phyloP scores from a whole-genome alignment of 371 early-diverging fungal species.

The Cokeromyces recurvatus region DNA sequence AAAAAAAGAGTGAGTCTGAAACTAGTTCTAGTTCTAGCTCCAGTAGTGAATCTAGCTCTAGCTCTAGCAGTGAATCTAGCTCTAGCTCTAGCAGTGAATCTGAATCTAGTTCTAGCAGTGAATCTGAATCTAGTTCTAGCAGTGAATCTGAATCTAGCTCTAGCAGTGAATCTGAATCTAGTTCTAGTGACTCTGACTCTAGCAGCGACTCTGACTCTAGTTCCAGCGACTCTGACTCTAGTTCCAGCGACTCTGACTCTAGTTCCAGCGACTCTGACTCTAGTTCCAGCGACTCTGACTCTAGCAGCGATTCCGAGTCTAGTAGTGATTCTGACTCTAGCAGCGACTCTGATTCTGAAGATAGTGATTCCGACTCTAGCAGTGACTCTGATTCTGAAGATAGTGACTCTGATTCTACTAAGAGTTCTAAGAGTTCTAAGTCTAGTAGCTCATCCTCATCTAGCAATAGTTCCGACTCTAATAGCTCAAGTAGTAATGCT shows the following conservation, averaged over 20 bases:
- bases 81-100: constrained; percentile 11
- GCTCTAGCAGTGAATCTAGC: constrained; percentile 14
- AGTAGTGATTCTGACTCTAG: constrained; percentile 10
- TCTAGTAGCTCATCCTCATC: too few relatives aligned
- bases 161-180: constrained; percentile 18
- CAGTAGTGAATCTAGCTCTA: constrained; percentile 9
- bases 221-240: too few relatives aligned
- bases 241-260: too few relatives aligned
- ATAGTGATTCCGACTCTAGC: constrained; percentile 7
- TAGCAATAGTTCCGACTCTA: too few relatives aligned
- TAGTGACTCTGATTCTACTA: constrained; percentile 8
- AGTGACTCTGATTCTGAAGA: constrained; percentile 10
- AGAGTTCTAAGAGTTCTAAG: constrained; percentile 17
- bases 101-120: constrained; percentile 10
- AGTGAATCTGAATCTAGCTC: constrained; percentile 12
- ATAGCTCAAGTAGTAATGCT: too few relatives aligned
- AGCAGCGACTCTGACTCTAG: too few relatives aligned
- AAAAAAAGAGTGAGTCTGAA: constrained; percentile 12
- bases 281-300: constrained; percentile 7
- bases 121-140: constrained; percentile 15
- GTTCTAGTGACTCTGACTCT: constrained; percentile 19
- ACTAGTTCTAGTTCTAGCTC: constrained; percentile 16
- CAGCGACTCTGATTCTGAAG: constrained; percentile 10
- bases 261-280: too few relatives aligned
- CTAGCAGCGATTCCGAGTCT: constrained; percentile 5